phyloP scores from a whole-genome alignment of 257 asterid genomes.

The Hygrophila difformis region DNA sequence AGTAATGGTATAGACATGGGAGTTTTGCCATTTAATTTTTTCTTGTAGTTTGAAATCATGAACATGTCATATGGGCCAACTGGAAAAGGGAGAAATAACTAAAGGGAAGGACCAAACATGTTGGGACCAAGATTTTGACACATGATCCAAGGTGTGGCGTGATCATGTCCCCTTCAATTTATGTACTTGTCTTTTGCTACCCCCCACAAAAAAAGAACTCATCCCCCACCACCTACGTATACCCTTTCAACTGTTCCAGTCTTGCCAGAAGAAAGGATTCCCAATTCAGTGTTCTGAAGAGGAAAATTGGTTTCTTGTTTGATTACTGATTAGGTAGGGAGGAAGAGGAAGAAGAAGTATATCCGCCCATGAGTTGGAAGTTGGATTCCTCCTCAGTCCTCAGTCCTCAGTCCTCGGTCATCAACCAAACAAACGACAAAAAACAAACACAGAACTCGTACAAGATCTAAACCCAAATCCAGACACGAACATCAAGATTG shows the following conservation, averaged over 20 bases:
- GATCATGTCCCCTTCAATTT: constrained; percentile 38
- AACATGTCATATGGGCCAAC: constrained; percentile 27
- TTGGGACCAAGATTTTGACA: constrained; percentile 77
- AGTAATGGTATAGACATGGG: constrained; percentile 5
- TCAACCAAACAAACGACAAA: neutral
- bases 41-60: constrained; percentile 15
- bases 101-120: constrained; percentile 27
- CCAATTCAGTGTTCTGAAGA: too few species aligned
- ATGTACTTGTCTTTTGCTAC: constrained; percentile 24
- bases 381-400: too few species aligned
- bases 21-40: neutral
- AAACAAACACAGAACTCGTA: constrained; percentile 9
- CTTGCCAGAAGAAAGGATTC: constrained; percentile 1
- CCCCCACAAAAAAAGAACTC: too few species aligned
- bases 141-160: constrained; percentile 83
- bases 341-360: too few species aligned
- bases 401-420: too few species aligned
- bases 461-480: constrained; percentile 1
- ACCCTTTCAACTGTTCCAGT: neutral
- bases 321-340: too few species aligned
- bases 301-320: too few species aligned
- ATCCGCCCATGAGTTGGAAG: too few species aligned
- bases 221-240: constrained; percentile 12
- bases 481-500: constrained; percentile 14
- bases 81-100: constrained; percentile 16